Percentiles rank a stretch among this genome's conserved stretches.
These are phyloP conservation scores for Scenedesmus sp. DNA, from an alignment of 163 green algal species.

Conservation along the genomic window DNA sequence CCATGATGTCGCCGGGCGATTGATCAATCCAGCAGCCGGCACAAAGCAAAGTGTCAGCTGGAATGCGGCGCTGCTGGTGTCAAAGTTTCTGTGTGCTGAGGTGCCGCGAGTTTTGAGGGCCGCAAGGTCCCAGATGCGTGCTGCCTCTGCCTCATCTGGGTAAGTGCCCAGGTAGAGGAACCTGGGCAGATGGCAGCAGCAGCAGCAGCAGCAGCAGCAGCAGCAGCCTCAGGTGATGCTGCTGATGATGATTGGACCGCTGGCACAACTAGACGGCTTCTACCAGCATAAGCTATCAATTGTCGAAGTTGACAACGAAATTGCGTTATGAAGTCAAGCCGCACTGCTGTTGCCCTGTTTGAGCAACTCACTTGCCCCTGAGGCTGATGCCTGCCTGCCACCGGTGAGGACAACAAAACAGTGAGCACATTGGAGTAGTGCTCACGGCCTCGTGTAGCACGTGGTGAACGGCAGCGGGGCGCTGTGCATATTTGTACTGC, in stretches of 20 bases:
- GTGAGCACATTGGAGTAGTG: too few species aligned
- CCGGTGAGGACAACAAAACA: too few species aligned
- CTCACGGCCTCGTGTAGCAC: too few species aligned
- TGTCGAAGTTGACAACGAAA: too few species aligned
- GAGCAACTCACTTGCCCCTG: background rate
- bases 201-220: slow-evolving; percentile 4
- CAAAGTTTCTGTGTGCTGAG: background rate
- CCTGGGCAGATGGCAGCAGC: background rate
- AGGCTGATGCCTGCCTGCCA: slow-evolving; percentile 9
- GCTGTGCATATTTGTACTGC: too few species aligned
- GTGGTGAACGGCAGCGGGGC: too few species aligned
- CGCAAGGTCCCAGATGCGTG: background rate
- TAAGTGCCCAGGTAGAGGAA: slow-evolving; percentile 6
- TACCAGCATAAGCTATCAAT: background rate
- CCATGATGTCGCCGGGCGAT: background rate
- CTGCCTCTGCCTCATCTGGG: background rate
- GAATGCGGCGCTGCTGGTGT: background rate
- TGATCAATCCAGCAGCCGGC: too few species aligned
- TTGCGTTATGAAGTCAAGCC: too few species aligned
- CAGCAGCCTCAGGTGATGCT: too few species aligned
- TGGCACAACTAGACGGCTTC: too few species aligned
- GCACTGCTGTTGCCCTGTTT: background rate
- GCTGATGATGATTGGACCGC: too few species aligned
- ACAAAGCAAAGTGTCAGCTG: too few species aligned
- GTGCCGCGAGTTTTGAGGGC: background rate